Conservation (phyloP, 495 filamentous ascomycete genomes). For the Penicillium antarcticum region DNA sequence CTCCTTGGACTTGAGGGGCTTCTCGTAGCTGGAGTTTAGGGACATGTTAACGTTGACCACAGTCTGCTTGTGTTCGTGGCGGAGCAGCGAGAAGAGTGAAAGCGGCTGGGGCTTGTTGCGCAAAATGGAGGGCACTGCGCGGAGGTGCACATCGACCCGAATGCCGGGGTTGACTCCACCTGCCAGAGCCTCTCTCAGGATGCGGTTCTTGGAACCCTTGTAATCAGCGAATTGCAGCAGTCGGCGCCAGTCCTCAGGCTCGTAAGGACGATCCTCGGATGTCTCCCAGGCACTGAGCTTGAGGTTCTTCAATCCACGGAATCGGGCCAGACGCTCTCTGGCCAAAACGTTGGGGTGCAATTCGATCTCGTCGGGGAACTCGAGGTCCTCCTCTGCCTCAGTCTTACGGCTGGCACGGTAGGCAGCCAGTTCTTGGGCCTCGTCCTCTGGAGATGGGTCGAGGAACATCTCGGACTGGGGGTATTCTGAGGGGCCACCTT, state of each 20-base stretch:
- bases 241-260: constrained; percentile 86
- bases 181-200: constrained; percentile 73
- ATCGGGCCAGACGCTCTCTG: constrained; percentile 77
- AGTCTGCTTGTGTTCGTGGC: constrained; percentile 92
- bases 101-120: constrained; percentile 58
- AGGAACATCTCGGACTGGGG: constrained; percentile 89
- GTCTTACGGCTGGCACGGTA: constrained; percentile 72
- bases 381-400: constrained; percentile 82
- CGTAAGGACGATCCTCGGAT: constrained; percentile 75
- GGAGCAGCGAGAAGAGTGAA: constrained; percentile 76
- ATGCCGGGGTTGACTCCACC: constrained; percentile 83
- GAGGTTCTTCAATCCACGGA: constrained; percentile 86
- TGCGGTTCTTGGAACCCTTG: constrained; percentile 69
- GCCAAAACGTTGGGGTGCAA: constrained; percentile 84
- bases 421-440: constrained; percentile 70
- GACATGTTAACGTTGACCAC: constrained; percentile 83
- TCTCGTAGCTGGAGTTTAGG: constrained; percentile 65
- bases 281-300: constrained; percentile 84
- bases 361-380: constrained; percentile 97
- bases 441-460: constrained; percentile 83
- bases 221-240: constrained; percentile 82
- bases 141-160: constrained; percentile 75
- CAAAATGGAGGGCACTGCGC: constrained; percentile 61
- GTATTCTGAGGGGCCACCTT: constrained; percentile 77
- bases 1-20: constrained; percentile 82